phyloP scores from a whole-genome alignment of 768 basidiomycete genomes.

The Galerina marginata region DNA sequence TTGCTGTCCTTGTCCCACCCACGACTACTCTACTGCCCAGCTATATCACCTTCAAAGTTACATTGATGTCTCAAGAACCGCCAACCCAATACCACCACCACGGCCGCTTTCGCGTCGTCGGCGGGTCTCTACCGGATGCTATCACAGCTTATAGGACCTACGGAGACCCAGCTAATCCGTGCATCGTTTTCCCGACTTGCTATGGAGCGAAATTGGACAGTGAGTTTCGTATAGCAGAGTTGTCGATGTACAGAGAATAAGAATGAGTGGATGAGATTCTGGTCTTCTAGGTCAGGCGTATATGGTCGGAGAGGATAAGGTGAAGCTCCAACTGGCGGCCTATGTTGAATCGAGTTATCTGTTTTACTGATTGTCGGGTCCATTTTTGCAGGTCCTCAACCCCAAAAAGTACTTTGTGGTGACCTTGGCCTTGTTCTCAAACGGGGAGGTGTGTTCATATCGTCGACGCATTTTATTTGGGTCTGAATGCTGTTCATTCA shows the following conservation, averaged over 20 bases:
- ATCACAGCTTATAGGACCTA: constrained; percentile 64
- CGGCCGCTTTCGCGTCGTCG: constrained; percentile 57
- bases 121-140: constrained; percentile 60
- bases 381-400: constrained; percentile 45
- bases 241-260: background rate
- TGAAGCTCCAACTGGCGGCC: constrained; percentile 7
- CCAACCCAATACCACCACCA: constrained; percentile 55
- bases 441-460: constrained; percentile 54
- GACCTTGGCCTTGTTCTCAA: constrained; percentile 61
- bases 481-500: constrained; percentile 19
- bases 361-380: background rate
- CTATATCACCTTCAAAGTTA: background rate
- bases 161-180: constrained; percentile 57
- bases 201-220: constrained; percentile 60
- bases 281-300: constrained; percentile 46
- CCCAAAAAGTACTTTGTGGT: constrained; percentile 58
- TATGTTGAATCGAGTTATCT: background rate
- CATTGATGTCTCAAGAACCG: constrained; percentile 22
- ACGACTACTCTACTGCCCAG: background rate
- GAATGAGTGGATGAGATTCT: constrained; percentile 11
- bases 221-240: constrained; percentile 28
- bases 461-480: background rate
- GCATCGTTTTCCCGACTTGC: constrained; percentile 64
- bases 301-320: constrained; percentile 58
- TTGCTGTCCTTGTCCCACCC: too few species aligned